phyloP scores from a whole-genome alignment of 495 filamentous ascomycete genomes.

The Zalerion maritima region DNA sequence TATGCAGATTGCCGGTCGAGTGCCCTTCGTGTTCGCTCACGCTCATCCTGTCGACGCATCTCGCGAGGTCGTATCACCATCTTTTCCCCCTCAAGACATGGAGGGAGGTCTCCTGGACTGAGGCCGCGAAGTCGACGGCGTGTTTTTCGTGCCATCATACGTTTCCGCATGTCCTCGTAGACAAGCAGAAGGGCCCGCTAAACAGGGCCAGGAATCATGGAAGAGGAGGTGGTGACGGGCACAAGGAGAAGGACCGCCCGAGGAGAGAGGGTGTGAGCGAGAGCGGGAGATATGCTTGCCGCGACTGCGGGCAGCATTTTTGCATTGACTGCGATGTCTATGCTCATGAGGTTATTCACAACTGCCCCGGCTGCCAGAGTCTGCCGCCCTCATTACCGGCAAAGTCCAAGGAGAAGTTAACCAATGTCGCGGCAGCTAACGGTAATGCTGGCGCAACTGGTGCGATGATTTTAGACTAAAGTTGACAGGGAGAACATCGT shows the following conservation, averaged over 20 bases:
- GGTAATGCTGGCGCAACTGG: constrained; percentile 9
- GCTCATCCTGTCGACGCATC: constrained; percentile 89
- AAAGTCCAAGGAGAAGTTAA: constrained; percentile 1
- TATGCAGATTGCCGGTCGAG: constrained; percentile 81
- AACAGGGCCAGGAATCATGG: constrained; percentile 1
- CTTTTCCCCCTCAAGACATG: constrained; percentile 85
- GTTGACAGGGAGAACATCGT: no score
- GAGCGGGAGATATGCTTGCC: constrained; percentile 78
- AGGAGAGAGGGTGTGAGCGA: constrained; percentile 57
- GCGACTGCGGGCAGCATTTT: constrained; percentile 72
- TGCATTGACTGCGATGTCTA: constrained; percentile 97
- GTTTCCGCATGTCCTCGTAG: constrained; percentile 29
- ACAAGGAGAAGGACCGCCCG: constrained; percentile 13
- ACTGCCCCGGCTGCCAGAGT: constrained; percentile 91
- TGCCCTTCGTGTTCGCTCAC: constrained; percentile 86
- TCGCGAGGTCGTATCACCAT: constrained; percentile 91
- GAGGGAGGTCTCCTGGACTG: constrained; percentile 74
- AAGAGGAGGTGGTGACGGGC: neutral
- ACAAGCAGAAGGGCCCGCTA: constrained; percentile 8
- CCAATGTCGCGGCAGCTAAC: constrained; percentile 4
- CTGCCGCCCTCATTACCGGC: no score
- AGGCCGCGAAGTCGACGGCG: constrained; percentile 35
- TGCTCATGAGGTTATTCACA: constrained; percentile 83
- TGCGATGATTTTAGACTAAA: constrained; percentile 24
- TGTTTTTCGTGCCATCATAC: constrained; percentile 39